Conservation (phyloP, 1,139 yeast genomes). For the Saccharomyces hybrid region DNA sequence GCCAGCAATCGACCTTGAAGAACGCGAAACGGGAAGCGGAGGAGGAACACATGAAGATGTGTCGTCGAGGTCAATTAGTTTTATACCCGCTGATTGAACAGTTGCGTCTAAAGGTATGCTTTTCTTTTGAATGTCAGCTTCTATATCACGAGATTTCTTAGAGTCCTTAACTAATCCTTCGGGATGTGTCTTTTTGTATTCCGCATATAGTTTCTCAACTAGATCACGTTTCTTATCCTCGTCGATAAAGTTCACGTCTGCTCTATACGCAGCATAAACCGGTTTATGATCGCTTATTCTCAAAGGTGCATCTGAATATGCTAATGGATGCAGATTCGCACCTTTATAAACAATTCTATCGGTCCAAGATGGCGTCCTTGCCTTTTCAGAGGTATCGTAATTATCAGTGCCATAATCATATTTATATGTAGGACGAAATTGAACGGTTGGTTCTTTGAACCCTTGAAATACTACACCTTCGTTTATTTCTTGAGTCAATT, state of each 20-base stretch:
- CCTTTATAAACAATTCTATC: conserved; percentile 72
- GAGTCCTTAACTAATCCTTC: conserved; percentile 9
- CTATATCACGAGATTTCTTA: neutral
- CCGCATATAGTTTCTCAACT: conserved; percentile 44
- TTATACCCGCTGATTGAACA: conserved; percentile 15
- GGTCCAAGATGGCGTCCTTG: conserved; percentile 95
- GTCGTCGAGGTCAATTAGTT: conserved; percentile 16
- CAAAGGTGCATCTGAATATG: conserved; percentile 54
- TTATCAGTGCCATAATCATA: conserved; percentile 72
- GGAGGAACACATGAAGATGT: neutral
- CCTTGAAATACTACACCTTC: conserved; percentile 64
- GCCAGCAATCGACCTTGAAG: neutral
- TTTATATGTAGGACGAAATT: conserved; percentile 85
- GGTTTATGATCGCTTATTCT: conserved; percentile 85
- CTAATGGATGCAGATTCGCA: conserved; percentile 45
- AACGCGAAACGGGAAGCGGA: neutral
- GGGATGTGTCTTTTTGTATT: conserved; percentile 35
- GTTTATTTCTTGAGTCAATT: conserved; percentile 62
- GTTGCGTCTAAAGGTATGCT: conserved; percentile 4
- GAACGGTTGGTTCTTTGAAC: conserved; percentile 68
- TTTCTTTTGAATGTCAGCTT: neutral
- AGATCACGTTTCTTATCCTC: conserved; percentile 45
- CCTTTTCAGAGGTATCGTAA: conserved; percentile 86
- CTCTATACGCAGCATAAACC: conserved; percentile 65
- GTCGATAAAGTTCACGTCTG: conserved; percentile 60